These are phyloP conservation scores for Podila verticillata DNA, from an alignment of 192 early-diverging fungal genomes.

Conservation along the genomic window DNA sequence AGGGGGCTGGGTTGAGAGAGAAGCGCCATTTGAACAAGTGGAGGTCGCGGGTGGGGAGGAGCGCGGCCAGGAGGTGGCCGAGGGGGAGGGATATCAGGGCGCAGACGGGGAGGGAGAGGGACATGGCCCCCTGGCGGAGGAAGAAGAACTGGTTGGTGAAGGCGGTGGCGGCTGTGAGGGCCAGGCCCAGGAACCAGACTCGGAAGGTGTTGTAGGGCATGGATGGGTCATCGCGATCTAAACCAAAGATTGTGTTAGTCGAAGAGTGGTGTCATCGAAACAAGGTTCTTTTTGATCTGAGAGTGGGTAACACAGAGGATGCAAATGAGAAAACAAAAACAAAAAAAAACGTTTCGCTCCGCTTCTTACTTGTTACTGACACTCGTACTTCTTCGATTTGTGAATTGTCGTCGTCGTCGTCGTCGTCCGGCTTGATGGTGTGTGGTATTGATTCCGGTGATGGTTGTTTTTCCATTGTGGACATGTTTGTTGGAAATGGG, in stretches of 20 bases:
- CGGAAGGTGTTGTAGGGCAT: conserved; percentile 63
- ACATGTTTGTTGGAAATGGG: no score
- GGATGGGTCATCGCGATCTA: conserved; percentile 59
- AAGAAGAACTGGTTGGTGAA: conserved; percentile 66
- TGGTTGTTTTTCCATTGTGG: no score
- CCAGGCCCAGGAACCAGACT: conserved; percentile 56
- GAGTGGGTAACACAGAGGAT: no score
- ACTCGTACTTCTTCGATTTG: no score
- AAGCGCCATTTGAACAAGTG: conserved; percentile 53
- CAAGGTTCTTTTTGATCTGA: no score
- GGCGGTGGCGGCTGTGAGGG: conserved; percentile 47
- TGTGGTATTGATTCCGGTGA: no score
- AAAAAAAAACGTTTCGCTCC: no score
- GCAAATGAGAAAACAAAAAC: no score
- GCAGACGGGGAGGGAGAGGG: conserved; percentile 51
- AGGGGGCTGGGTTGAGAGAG: conserved; percentile 70
- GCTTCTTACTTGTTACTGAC: no score
- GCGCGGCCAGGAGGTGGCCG: conserved; percentile 55
- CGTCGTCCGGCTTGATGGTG: no score
- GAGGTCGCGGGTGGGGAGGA: conserved; percentile 54
- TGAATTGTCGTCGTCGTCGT: no score
- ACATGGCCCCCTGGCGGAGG: conserved; percentile 55
- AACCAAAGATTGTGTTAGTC: neutral
- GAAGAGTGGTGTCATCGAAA: neutral
- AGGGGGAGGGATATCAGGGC: conserved; percentile 60